Evolutionary conservation across 164 flowering plant genomes (phyloP), one percentile per base, ranked within the genome.

Genomic region (Aristolochia contorta): DNA sequence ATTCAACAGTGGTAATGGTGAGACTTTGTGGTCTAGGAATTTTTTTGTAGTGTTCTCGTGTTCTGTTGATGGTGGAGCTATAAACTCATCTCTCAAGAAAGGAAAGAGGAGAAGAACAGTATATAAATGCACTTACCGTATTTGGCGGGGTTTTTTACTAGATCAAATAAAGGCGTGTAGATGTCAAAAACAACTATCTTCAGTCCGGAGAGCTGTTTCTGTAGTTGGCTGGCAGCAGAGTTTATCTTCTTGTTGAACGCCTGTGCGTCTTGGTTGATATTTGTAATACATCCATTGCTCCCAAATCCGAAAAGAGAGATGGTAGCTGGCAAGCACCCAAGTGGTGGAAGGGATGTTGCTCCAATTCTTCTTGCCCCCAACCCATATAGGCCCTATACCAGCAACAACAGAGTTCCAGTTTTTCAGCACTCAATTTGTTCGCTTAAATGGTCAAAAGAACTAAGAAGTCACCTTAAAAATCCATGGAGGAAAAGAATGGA

Each of bases 341-440:
- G 27, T 54, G 97, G 97, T 27, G 94, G 90, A 1, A 92, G 86
- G 33, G 96, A 83, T 48, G 91, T 87, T 56, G 79, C 96, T 10
- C 98, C 98, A 56, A 90, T 75, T 66, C 74, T 84, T 69, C 98
- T 82, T 0, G 87, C 98, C 56, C 98, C 98, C 61, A 76, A 57
- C 1, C 79, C 83, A 69, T 92, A 79, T 66, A 87, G 65, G 27
- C 71, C 67, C 98, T 89, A 47, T 24, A 27, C 25, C 25, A 23
- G 27, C 33, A 30, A 13, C 12, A 56, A 13, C 12, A 56, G 14
- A 16, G 27, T 1, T 32, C 19, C 19, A 8, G 6, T 33, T 37
- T 37, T 12, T 37, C n/a, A 56, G 19, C 45, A 27, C 24, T 6
- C 21, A 1, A 54, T 3, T 32, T 56, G 16, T 56, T 56, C 43